These are phyloP conservation scores for Hygrophorus russula DNA, from an alignment of 768 basidiomycete genomes.

Conservation along the genomic window DNA sequence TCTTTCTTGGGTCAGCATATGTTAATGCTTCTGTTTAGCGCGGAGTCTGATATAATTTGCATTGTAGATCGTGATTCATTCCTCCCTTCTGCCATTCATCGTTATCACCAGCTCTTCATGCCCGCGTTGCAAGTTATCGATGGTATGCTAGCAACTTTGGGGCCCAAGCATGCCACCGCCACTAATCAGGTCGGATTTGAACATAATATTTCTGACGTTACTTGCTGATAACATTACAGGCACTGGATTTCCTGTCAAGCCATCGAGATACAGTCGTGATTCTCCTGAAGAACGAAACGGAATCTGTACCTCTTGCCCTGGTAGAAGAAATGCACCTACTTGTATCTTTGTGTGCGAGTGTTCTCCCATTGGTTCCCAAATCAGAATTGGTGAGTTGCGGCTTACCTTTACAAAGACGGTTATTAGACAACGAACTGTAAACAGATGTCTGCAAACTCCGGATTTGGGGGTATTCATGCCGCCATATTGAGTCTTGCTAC, in stretches of 20 bases:
- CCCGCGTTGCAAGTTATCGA: conserved; percentile 77
- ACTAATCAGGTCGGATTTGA: conserved; percentile 47
- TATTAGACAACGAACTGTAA: neutral
- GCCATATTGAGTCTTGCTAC: conserved; percentile 70
- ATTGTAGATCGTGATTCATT: conserved; percentile 70
- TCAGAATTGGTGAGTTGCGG: conserved; percentile 58
- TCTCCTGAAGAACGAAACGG: conserved; percentile 65
- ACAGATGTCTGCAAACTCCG: conserved; percentile 52
- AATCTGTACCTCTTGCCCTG: conserved; percentile 48
- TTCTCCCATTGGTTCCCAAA: conserved; percentile 63
- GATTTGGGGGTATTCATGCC: conserved; percentile 79
- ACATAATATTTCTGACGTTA: neutral
- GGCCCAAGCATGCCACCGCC: conserved; percentile 53
- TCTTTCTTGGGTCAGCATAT: conserved; percentile 59
- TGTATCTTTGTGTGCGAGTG: conserved; percentile 55
- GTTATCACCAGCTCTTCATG: conserved; percentile 86
- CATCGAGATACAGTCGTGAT: conserved; percentile 81
- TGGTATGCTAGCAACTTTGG: conserved; percentile 68
- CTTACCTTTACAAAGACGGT: neutral
- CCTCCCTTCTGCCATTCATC: conserved; percentile 74
- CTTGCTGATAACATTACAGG: conserved; percentile 27
- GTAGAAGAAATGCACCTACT: conserved; percentile 77
- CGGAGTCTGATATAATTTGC: conserved; percentile 1
- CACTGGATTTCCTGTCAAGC: conserved; percentile 66
- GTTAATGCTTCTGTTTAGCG: neutral